These are phyloP conservation scores for Globisporangium radiosum DNA, from an alignment of 352 stramenopile species.

Conservation along the genomic window DNA sequence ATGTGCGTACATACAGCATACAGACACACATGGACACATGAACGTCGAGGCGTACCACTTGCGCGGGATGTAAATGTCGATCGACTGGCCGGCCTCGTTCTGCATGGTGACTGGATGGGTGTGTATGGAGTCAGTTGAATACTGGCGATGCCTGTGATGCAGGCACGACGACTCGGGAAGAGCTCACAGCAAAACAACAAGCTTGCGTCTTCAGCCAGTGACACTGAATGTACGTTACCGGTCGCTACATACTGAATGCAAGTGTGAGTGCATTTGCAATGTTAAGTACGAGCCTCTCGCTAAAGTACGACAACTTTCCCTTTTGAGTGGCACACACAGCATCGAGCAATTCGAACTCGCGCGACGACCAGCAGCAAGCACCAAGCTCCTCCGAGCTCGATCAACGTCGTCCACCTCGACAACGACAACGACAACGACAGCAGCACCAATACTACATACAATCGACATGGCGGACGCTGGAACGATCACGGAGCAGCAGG, in stretches of 20 bases:
- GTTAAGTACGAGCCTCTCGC: not conserved
- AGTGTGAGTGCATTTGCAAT: constrained; percentile 10
- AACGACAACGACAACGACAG: constrained; percentile 1
- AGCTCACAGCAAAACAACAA: not conserved
- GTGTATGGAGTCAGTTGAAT: constrained; percentile 46
- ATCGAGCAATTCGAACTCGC: not conserved
- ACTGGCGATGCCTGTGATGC: constrained; percentile 27
- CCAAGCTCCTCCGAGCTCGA: too few species aligned
- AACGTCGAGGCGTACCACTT: constrained; percentile 83
- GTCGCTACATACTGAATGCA: constrained; percentile 42
- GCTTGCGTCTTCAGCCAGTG: constrained; percentile 36
- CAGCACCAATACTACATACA: not conserved
- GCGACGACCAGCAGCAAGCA: not conserved
- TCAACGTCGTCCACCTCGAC: not conserved
- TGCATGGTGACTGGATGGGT: constrained; percentile 85
- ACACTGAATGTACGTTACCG: constrained; percentile 82
- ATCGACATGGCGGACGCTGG: constrained; percentile 26
- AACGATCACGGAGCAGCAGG: constrained; percentile 79
- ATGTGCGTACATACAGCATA: not conserved
- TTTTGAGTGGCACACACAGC: not conserved
- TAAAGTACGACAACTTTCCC: not conserved
- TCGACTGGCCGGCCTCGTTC: constrained; percentile 96
- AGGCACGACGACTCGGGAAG: too few species aligned
- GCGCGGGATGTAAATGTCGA: constrained; percentile 98
- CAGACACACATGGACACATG: not conserved